Conservation (phyloP, 768 basidiomycete genomes). For the Tricholomella constricta region DNA sequence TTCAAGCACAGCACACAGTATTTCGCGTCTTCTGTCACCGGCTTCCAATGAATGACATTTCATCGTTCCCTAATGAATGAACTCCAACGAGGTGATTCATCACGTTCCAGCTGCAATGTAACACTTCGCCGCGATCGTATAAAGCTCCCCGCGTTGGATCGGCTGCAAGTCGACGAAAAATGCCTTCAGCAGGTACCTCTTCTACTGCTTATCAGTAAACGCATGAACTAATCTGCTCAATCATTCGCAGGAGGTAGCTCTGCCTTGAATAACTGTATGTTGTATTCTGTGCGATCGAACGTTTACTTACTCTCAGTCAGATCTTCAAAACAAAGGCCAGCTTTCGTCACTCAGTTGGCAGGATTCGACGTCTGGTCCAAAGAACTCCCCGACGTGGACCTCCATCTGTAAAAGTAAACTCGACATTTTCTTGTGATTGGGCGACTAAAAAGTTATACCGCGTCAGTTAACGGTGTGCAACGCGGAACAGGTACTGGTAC, state of each 20-base stretch:
- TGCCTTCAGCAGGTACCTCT: constrained; percentile 24
- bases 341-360: constrained; percentile 55
- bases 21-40: constrained; percentile 6
- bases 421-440: constrained; percentile 3
- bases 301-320: constrained; percentile 31
- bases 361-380: constrained; percentile 45
- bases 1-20: constrained; percentile 9
- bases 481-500: constrained; percentile 51
- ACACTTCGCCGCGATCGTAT: constrained; percentile 7
- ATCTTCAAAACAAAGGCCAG: constrained; percentile 51
- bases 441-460: constrained; percentile 8
- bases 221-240: not conserved
- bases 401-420: constrained; percentile 58
- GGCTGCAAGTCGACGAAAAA: constrained; percentile 10
- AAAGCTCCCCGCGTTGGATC: constrained; percentile 7
- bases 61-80: constrained; percentile 21
- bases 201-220: not conserved
- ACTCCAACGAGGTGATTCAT: constrained; percentile 10
- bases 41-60: constrained; percentile 19
- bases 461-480: constrained; percentile 51
- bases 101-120: constrained; percentile 9
- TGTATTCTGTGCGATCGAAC: not conserved
- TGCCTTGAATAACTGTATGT: constrained; percentile 40
- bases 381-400: constrained; percentile 54
- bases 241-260: constrained; percentile 28